phyloP scores from a whole-genome alignment of 768 basidiomycete species.

The Agrocybe pediades region DNA sequence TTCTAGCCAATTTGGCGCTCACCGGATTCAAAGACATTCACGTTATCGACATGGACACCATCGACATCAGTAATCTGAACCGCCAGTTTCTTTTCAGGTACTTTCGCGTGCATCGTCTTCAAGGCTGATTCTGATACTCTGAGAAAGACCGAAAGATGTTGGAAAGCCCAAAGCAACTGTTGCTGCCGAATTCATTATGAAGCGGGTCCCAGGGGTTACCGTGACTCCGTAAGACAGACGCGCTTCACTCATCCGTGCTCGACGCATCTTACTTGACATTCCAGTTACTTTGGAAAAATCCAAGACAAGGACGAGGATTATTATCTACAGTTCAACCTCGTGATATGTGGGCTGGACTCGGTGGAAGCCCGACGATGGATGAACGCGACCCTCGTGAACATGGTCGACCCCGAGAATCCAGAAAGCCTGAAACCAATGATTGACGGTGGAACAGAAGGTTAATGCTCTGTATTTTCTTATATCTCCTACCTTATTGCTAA shows the following conservation, averaged over 20 bases:
- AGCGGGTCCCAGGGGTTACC: constrained; percentile 91
- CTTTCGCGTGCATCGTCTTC: constrained; percentile 11
- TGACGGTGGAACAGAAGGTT: constrained; percentile 98
- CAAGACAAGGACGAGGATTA: constrained; percentile 96
- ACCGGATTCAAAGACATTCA: constrained; percentile 98
- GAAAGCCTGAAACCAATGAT: constrained; percentile 96
- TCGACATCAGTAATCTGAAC: constrained; percentile 98
- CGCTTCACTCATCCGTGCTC: background rate
- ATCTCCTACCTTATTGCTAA: background rate
- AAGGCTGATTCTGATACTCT: constrained; percentile 5
- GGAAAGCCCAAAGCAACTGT: constrained; percentile 92
- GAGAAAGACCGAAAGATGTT: constrained; percentile 78
- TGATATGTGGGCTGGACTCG: constrained; percentile 97
- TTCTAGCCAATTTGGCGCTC: constrained; percentile 92
- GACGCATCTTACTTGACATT: constrained; percentile 4
- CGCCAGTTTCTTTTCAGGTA: constrained; percentile 97
- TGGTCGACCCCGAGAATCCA: constrained; percentile 91
- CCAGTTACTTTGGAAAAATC: constrained; percentile 94
- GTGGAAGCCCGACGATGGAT: constrained; percentile 99
- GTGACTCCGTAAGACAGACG: constrained; percentile 85
- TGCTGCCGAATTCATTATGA: constrained; percentile 97
- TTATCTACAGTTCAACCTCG: constrained; percentile 95
- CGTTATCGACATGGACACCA: constrained; percentile 99
- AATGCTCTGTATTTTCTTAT: constrained; percentile 4
- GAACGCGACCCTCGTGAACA: constrained; percentile 93